Base-by-base conservation (phyloP, 768 basidiomycete species). In the Tricholoma matsutake region DNA sequence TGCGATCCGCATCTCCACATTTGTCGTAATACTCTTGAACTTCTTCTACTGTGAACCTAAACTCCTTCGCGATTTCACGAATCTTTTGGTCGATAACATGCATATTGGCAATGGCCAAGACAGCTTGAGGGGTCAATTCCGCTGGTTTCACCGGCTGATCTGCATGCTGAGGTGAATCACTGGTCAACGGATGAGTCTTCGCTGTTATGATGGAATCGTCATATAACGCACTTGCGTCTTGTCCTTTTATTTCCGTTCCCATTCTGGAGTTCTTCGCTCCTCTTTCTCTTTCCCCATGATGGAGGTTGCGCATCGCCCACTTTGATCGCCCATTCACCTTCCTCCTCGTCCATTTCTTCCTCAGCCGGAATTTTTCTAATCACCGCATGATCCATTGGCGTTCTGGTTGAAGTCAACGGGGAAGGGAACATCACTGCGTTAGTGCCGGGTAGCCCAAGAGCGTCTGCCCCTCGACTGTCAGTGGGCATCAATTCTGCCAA, bases 21-120 rank as follows among this genome's bases (percentile, higher is more conserved):
- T 80, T 83, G 67, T 91, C 87, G 62, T 91, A 91, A 69, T 84
- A 90, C 67, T 88, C 89, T 67, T 87, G 82, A 13, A 93, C 90
- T 72, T 93, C 91, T 63, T 87, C 86, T 1, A 84, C 69, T 1
- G 89, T 89, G 70, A 93, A 93, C 54, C 86, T 79, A 66, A 78
- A 88, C 37, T 89, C 84, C 35, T 72, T 76, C 6, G 91, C 89
- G 64, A 93, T 91, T 31, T 86, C 83, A 31, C 73, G 72, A 39
- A 93, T 81, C 10, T 76, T 80, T 66, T 84, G 83, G 64, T 91
- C 88, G 29, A 91, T 80, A 49, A 88, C 82, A 69, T 90, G 88
- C 51, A 89, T 71, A 43, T 75, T 77, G 11, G 76, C 75, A 14
- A 76, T 73, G 20, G 74, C 72, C 37, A 75, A 66, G 16, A 79